phyloP scores from a whole-genome alignment of 2,329 filamentous ascomycete genomes.

The Calonectria hawksworthii region DNA sequence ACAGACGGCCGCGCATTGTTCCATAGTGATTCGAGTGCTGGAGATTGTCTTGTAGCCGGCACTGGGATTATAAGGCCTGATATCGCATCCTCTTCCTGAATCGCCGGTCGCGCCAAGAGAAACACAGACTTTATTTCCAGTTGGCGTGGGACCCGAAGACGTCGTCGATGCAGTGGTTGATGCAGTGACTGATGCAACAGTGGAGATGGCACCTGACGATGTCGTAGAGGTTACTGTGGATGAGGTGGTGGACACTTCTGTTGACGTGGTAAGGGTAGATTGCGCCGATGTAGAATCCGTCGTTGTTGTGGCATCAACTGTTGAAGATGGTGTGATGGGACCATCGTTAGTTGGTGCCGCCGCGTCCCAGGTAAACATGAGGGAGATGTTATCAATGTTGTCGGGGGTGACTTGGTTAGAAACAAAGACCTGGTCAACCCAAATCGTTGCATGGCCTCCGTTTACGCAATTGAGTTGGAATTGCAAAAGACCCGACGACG shows the following conservation, averaged over 20 bases:
- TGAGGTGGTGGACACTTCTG: background rate
- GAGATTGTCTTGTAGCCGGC: conserved; percentile 34
- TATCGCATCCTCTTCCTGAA: conserved; percentile 32
- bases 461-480: conserved; percentile 38
- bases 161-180: background rate
- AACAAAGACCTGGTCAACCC: conserved; percentile 42
- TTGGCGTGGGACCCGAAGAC: background rate
- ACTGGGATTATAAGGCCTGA: conserved; percentile 35
- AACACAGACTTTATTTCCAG: conserved; percentile 32
- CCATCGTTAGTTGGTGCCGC: background rate
- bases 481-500: conserved; percentile 33
- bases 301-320: background rate
- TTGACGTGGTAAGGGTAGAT: background rate
- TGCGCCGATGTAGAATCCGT: background rate
- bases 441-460: conserved; percentile 36
- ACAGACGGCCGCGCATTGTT: conserved; percentile 39
- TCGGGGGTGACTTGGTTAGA: conserved; percentile 37
- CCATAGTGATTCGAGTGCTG: conserved; percentile 29
- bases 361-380: conserved; percentile 30
- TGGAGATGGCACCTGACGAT: background rate
- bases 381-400: conserved; percentile 34
- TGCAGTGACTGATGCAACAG: background rate
- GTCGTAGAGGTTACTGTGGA: background rate
- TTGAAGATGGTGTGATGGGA: background rate
- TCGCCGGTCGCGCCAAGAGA: conserved; percentile 25